These are phyloP conservation scores for Neurospora pannonica DNA, from an alignment of 495 filamentous ascomycete genomes.

Conservation along the genomic window DNA sequence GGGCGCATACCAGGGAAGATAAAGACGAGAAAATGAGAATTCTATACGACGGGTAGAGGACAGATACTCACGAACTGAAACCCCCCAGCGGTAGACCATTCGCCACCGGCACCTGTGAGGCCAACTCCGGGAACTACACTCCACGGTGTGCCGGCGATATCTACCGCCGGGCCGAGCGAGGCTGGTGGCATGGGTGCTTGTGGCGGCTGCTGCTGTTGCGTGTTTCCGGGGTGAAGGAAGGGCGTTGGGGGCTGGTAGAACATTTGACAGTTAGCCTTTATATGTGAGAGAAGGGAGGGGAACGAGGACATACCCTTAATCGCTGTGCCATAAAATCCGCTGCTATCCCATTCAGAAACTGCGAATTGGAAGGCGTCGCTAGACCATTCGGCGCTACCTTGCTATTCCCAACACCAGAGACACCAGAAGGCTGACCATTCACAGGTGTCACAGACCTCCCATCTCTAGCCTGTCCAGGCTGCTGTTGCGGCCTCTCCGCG, in stretches of 20 bases:
- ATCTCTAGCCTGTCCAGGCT: not conserved
- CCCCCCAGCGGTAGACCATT: not conserved
- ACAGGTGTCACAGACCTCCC: not conserved
- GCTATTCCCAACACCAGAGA: not conserved
- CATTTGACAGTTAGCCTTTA: not conserved
- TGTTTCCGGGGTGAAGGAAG: not conserved
- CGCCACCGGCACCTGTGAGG: not conserved
- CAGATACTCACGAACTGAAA: not conserved
- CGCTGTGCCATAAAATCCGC: not conserved
- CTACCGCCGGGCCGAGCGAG: not conserved
- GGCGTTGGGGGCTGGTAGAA: not conserved
- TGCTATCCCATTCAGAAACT: not conserved
- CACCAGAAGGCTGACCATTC: not conserved
- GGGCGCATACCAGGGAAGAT: not conserved
- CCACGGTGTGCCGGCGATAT: constrained; percentile 1
- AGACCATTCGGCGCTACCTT: not conserved
- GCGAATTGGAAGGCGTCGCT: not conserved
- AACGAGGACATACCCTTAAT: not conserved
- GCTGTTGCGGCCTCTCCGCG: not conserved
- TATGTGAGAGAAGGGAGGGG: not conserved
- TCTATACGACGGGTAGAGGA: not conserved
- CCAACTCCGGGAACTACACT: not conserved
- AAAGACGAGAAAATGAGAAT: not conserved
- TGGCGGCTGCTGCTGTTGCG: not conserved
- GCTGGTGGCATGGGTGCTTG: not conserved